phyloP scores from a whole-genome alignment of 176 grass and related monocot species.

The Urochloa ruziziensis region DNA sequence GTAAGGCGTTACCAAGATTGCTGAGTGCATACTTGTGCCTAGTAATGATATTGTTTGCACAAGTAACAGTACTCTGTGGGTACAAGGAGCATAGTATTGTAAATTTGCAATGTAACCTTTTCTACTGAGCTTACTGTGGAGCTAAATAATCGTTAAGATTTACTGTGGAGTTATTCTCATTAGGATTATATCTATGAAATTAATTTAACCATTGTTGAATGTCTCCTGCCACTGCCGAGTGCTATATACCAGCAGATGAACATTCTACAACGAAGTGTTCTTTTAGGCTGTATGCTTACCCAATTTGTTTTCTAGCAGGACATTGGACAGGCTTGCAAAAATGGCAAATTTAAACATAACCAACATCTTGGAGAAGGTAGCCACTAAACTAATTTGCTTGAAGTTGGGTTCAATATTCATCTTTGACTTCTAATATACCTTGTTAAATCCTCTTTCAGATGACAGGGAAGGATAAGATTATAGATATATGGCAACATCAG shows the following conservation, averaged over 20 bases:
- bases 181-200: not conserved
- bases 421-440: slow-evolving; percentile 16
- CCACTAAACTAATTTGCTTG: not conserved
- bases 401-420: not conserved
- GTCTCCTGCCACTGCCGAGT: not conserved
- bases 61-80: not conserved
- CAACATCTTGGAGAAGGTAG: slow-evolving; percentile 79
- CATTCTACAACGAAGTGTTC: not conserved
- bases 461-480: slow-evolving; percentile 96
- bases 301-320: slow-evolving; percentile 19
- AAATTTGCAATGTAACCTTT: not conserved
- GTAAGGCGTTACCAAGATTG: too few relatives aligned
- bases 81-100: not conserved
- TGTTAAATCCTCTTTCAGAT: slow-evolving; percentile 54
- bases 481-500: slow-evolving; percentile 95
- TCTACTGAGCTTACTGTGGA: not conserved
- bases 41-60: not conserved
- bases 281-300: not conserved
- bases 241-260: not conserved
- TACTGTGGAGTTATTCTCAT: not conserved
- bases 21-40: too few relatives aligned
- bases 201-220: not conserved
- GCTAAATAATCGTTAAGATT: not conserved
- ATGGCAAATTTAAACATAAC: slow-evolving; percentile 84
- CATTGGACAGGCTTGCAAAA: not conserved